Conservation (phyloP, 2,329 filamentous ascomycete genomes). For the Periconia sp. region DNA sequence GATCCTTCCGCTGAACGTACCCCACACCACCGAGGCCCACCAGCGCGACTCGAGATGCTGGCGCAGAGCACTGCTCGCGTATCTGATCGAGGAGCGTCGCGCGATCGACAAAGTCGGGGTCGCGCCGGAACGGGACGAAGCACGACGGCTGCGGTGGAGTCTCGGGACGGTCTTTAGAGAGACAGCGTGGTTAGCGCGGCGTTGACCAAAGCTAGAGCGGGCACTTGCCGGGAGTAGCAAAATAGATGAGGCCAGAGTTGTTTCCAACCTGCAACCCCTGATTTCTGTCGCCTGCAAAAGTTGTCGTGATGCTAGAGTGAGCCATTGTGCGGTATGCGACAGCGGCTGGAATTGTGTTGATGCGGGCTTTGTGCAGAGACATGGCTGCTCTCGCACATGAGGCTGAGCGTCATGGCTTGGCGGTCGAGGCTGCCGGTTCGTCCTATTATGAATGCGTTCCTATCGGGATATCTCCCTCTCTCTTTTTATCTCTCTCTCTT, state of each 20-base stretch:
- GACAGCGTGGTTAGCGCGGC: neutral
- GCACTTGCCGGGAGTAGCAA: neutral
- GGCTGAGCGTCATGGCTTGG: neutral
- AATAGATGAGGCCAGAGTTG: neutral
- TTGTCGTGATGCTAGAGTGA: neutral
- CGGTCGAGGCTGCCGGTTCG: neutral
- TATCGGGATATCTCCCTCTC: no score
- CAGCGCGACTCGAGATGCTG: constrained; percentile 26
- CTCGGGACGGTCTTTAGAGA: constrained; percentile 9
- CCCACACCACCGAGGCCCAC: constrained; percentile 17
- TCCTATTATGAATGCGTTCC: no score
- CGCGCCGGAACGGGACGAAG: constrained; percentile 27
- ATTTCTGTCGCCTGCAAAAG: neutral
- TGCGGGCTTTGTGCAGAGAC: neutral
- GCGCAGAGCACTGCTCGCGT: constrained; percentile 36
- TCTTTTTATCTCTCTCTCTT: no score
- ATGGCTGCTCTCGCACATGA: neutral
- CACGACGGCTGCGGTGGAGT: constrained; percentile 23
- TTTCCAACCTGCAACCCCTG: neutral
- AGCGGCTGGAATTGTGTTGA: neutral
- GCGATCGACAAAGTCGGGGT: constrained; percentile 30
- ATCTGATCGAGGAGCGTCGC: constrained; percentile 22
- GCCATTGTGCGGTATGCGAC: neutral
- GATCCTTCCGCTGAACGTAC: constrained; percentile 4
- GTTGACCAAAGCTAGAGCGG: neutral